Base-by-base conservation (phyloP, 192 early-diverging fungal genomes). In the Podila epigama region DNA sequence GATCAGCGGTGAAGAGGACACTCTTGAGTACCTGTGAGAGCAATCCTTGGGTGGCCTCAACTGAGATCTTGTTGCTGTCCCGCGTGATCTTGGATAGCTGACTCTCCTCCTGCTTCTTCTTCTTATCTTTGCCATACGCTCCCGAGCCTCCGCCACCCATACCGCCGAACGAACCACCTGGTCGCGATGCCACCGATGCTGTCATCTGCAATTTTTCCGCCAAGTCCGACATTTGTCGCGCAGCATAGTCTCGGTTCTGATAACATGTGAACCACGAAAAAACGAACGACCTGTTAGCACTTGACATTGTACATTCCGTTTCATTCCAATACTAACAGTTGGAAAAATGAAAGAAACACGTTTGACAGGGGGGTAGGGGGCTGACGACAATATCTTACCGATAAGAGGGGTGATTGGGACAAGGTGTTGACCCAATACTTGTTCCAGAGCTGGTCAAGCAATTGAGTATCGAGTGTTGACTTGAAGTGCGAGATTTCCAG, bases 401-500 rank as follows among this genome's bases (percentile, higher is more conserved):
- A 89, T 18, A 97, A 81, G 22, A 99, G 83, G 16, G 95, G 91
- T 9, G 95, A 96, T 75, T 96, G 94, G 18, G 96, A 93, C 28
- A 99, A 84, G 8, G 97, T 98, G 77, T 93, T 93, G 32, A 97
- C 91, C 97, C 97, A 99, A 82, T 99, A 97, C 81, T 97, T 97
- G 63, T 96, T 92, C 97, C 97, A 99, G 69, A 99, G 86, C 59
- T 90, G 83, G 68, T 97, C 95, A 55, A 99, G 82, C 51, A 99
- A 83, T 34, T 91, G 85, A 9, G 86, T 87, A 78, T 99, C 97
- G 25, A 97, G 78, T 18, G 87, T 82, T 31, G 97, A 98, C 73
- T 97, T 98, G 82, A 98, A 98, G 81, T 94, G 94, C 1, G 91
- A 88, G 25, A 98, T 89, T 39, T 95, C 92, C 35, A 99, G 87